Base-by-base conservation (phyloP, 306 rosid genomes). In the Rosa chinensis region DNA sequence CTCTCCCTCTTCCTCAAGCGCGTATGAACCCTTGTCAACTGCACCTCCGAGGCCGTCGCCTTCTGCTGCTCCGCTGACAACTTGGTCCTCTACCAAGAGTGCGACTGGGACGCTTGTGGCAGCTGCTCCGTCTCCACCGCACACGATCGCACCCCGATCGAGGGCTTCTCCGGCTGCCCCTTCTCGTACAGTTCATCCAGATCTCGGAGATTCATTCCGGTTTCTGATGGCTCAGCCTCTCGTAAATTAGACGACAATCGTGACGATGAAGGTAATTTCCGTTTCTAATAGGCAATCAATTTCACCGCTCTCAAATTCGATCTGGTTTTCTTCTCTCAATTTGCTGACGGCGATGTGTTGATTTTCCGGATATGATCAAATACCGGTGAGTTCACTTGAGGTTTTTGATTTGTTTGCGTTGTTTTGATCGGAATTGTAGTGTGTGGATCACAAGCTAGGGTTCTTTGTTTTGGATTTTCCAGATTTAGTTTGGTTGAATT, bases 241-340 rank as follows among this genome's bases (percentile, higher is more conserved):
- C 32, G 91, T 88, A 71, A 95, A 95, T 96, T 93, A 81, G 99
- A 95, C 86, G 98, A 95, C 87, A 98, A 95, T 89, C 97, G 95
- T 21, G 98, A 95, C 84, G 99, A 96, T 62, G 99, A 96, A 93
- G 96, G 99, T 96, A 72, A 62, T 68, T 73, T 17, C 73, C 68
- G n/a, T 61, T 79, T 21, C 70, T 42, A 71, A 32, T 53, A 67
- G 7, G 61, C 61, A n/a, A 2, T 35, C 68, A 13, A 12, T 66
- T 40, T 37, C 76, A 4, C 18, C 73, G 21, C 50, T 70, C 5
- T 72, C 75, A 35, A 42, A 23, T 86, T 83, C 80, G 83, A 86
- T 89, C 72, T 69, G 67, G 62, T 21, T 78, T 43, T 69, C 35
- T 61, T 45, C 67, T 74, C 5, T 25, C 21, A 72, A 82, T 73